Conservation (phyloP, 371 early-diverging fungal species). For the Saksenaea oblongispora region DNA sequence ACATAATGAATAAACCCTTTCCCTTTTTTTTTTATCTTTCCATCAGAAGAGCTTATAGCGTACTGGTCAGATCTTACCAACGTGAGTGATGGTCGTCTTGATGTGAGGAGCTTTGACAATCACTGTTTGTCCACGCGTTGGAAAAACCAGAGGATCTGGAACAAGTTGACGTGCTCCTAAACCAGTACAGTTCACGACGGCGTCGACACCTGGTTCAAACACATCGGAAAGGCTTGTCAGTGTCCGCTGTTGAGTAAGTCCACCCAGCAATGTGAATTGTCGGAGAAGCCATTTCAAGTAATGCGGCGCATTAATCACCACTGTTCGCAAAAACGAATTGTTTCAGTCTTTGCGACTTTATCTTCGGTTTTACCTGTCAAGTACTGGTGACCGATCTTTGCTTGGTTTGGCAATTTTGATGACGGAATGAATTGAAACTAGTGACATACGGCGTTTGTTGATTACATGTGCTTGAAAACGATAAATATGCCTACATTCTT, state of each 20-base stretch:
- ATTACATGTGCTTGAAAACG: too few species aligned
- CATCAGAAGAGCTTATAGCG: neutral
- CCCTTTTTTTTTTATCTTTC: slow-evolving; percentile 1
- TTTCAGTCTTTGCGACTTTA: too few species aligned
- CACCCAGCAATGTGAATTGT: slow-evolving; percentile 58
- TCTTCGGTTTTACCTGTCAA: slow-evolving; percentile 52
- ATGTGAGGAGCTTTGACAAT: slow-evolving; percentile 66
- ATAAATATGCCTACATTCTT: slow-evolving; percentile 41
- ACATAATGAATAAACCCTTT: slow-evolving; percentile 60
- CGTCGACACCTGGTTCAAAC: slow-evolving; percentile 27
- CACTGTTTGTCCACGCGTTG: slow-evolving; percentile 78
- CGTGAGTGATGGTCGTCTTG: slow-evolving; percentile 51
- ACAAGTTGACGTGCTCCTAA: slow-evolving; percentile 63
- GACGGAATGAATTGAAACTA: slow-evolving; percentile 43
- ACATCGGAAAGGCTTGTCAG: slow-evolving; percentile 56
- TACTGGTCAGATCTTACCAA: slow-evolving; percentile 14
- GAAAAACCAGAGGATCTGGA: slow-evolving; percentile 60
- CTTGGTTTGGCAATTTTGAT: slow-evolving; percentile 43
- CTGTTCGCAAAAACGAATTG: too few species aligned
- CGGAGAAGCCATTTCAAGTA: slow-evolving; percentile 67
- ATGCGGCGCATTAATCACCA: slow-evolving; percentile 57
- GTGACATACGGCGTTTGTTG: neutral
- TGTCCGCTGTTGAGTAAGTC: slow-evolving; percentile 37
- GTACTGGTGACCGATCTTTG: slow-evolving; percentile 54
- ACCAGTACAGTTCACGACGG: slow-evolving; percentile 81